Conservation (phyloP, 805 yeast genomes). For the Kregervanrija fluxuum region DNA sequence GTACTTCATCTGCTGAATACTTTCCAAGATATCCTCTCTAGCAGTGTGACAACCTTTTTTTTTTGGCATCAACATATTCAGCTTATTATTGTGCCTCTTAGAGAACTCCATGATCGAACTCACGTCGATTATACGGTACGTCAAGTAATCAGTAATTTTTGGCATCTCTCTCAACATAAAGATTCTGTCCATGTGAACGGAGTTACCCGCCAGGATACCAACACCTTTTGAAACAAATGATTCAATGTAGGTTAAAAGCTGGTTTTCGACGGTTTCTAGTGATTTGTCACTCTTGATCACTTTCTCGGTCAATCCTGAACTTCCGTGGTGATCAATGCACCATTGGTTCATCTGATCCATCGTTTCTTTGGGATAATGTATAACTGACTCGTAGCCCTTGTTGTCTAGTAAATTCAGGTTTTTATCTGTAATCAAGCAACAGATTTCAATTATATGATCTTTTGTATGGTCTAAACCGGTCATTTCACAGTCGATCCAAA, state of each 20-base stretch:
- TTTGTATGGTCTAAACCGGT: constrained; percentile 78
- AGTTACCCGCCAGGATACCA: constrained; percentile 84
- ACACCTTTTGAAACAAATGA: constrained; percentile 44
- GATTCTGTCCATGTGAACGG: constrained; percentile 84
- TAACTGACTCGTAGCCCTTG: constrained; percentile 72
- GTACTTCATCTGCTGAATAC: constrained; percentile 78
- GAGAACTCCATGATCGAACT: constrained; percentile 80
- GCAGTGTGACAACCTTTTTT: constrained; percentile 83
- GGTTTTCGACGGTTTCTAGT: constrained; percentile 55
- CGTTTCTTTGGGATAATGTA: constrained; percentile 54
- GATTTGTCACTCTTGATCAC: constrained; percentile 48
- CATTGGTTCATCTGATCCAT: constrained; percentile 79
- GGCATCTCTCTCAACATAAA: constrained; percentile 86
- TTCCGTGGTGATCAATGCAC: constrained; percentile 80
- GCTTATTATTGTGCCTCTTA: constrained; percentile 61
- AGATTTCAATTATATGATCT: constrained; percentile 88
- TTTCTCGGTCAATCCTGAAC: constrained; percentile 68
- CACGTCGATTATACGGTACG: constrained; percentile 84
- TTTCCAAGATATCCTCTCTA: constrained; percentile 77
- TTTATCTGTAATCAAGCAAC: constrained; percentile 86
- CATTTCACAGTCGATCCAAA: constrained; percentile 99
- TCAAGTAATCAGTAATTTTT: constrained; percentile 46
- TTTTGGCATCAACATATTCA: constrained; percentile 50
- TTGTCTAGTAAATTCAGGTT: constrained; percentile 63
- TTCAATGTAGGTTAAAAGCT: constrained; percentile 54